phyloP scores from a whole-genome alignment of 176 grass and related monocot species.

The Triticum turgidum region DNA sequence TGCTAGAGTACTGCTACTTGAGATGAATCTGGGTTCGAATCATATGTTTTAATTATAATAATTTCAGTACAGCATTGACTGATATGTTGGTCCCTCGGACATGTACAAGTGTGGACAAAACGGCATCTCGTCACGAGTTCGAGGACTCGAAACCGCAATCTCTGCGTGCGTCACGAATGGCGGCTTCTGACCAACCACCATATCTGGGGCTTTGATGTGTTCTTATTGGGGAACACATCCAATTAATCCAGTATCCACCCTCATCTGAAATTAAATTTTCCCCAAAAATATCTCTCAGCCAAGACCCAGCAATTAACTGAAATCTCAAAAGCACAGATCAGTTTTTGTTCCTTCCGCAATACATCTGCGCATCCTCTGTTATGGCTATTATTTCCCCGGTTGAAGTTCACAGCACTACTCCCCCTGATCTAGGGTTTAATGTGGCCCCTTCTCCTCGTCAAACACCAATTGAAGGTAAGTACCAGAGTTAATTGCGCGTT shows the following conservation, averaged over 20 bases:
- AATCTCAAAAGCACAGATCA: neutral
- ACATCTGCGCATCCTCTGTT: neutral
- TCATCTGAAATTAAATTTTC: neutral
- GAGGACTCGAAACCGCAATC: neutral
- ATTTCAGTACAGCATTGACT: neutral
- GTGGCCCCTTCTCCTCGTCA: neutral
- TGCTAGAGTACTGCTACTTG: neutral
- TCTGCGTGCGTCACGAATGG: neutral
- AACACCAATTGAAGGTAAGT: neutral
- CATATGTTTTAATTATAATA: neutral
- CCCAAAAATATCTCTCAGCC: neutral
- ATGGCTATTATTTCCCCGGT: neutral
- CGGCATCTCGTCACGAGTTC: neutral
- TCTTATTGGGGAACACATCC: neutral
- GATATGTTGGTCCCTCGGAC: neutral
- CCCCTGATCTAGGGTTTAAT: neutral
- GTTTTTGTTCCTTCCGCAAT: neutral
- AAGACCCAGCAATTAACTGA: constrained; percentile 4
- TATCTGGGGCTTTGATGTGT: neutral
- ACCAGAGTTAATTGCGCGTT: neutral
- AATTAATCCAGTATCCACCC: neutral
- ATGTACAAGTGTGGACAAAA: neutral
- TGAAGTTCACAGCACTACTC: neutral
- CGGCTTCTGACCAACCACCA: neutral
- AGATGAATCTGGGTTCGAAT: neutral